A percentile compares a stretch with the other conserved stretches of the same genome.
These are phyloP conservation scores for Phytopythium mirpurense DNA, from an alignment of 352 stramenopile species.

Conservation along the genomic window DNA sequence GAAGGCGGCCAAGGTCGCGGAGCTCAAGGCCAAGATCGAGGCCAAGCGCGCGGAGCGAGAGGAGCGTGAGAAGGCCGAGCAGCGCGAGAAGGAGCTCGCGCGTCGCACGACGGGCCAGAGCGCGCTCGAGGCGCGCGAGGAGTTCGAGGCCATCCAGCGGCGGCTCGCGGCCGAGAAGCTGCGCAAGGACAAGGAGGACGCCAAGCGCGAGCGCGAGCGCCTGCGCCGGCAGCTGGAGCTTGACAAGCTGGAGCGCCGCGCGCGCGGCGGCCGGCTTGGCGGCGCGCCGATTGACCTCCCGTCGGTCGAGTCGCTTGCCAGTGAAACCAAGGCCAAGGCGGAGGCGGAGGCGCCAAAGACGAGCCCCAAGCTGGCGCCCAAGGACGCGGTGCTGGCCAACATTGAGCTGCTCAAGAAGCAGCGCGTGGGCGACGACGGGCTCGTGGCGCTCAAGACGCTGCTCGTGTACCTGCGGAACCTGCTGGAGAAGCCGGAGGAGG, in stretches of 20 bases:
- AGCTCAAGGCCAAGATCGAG: conserved; percentile 78
- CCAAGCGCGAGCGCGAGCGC: conserved; percentile 85
- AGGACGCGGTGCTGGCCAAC: conserved; percentile 69
- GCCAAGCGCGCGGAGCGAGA: conserved; percentile 72
- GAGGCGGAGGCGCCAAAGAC: conserved; percentile 16
- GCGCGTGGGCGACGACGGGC: conserved; percentile 71
- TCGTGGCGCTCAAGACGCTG: conserved; percentile 80
- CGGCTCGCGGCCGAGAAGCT: conserved; percentile 74
- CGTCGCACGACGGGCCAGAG: conserved; percentile 71
- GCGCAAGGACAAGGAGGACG: conserved; percentile 88
- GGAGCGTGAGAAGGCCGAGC: conserved; percentile 70
- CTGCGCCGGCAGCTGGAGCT: conserved; percentile 86
- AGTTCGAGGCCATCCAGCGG: conserved; percentile 79
- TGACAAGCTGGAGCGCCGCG: conserved; percentile 88
- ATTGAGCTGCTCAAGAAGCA: conserved; percentile 84
- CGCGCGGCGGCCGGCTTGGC: conserved; percentile 76
- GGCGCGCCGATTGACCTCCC: conserved; percentile 57
- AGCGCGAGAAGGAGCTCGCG: conserved; percentile 67
- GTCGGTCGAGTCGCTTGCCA: conserved; percentile 19
- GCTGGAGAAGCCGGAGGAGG: conserved; percentile 80
- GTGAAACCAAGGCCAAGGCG: conserved; percentile 9
- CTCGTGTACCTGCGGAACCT: conserved; percentile 88
- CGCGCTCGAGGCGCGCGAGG: conserved; percentile 67
- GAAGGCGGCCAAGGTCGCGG: conserved; percentile 82
- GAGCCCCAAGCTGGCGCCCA: conserved; percentile 38